A percentile compares a stretch with the other conserved stretches of the same genome.
Conservation (phyloP, 2,329 filamentous ascomycete species). For the Alternaria atra region DNA sequence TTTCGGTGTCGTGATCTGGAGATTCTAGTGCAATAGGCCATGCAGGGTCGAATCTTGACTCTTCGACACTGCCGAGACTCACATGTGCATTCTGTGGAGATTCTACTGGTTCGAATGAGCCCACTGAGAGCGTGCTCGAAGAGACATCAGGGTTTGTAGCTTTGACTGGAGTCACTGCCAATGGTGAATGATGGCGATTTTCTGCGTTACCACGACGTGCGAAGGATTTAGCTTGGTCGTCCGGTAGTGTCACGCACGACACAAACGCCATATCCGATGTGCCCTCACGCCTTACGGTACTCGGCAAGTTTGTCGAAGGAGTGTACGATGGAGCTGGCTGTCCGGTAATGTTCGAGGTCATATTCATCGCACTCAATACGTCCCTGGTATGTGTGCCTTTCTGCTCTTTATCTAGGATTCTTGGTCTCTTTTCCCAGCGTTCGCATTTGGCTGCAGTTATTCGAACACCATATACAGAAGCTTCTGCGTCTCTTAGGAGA, state of each 20-base stretch:
- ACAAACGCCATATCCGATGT: background rate
- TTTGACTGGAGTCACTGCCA: background rate
- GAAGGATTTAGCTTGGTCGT: background rate
- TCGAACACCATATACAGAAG: background rate
- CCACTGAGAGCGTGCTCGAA: background rate
- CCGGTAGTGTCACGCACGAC: background rate
- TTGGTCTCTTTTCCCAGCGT: background rate
- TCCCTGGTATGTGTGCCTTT: background rate
- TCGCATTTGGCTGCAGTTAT: background rate
- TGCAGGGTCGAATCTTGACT: background rate
- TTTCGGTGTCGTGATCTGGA: background rate
- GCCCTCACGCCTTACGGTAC: background rate
- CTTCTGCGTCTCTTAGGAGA: background rate
- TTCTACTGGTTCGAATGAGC: background rate
- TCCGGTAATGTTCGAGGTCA: background rate
- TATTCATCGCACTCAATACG: background rate
- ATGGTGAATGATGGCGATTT: accelerated
- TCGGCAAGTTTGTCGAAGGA: background rate
- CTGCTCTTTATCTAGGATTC: background rate
- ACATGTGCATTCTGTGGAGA: background rate
- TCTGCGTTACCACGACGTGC: background rate
- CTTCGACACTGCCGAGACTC: background rate
- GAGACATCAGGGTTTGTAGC: background rate
- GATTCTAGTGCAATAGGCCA: background rate
- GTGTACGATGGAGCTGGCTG: accelerated